Evolutionary conservation across 345 rosid genomes (phyloP).

Genomic region (Rhizophora mangle): DNA sequence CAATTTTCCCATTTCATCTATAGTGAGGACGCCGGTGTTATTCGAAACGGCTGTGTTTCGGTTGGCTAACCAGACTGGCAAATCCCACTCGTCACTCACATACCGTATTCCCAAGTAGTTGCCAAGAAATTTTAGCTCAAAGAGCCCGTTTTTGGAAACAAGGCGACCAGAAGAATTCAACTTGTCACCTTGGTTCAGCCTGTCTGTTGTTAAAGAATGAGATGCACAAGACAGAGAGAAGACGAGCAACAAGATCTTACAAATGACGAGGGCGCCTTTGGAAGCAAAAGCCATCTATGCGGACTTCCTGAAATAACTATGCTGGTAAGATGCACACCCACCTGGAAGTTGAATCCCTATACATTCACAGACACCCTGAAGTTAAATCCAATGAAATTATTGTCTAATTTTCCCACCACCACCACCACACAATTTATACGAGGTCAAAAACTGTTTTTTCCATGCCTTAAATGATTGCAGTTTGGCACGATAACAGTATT

Average conservation of each 20-base stretch:
- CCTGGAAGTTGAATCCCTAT: too few relatives aligned
- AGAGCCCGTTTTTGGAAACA: neutral
- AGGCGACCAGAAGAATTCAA: neutral
- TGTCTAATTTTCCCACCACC: too few relatives aligned
- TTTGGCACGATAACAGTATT: too few relatives aligned
- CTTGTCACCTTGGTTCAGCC: neutral
- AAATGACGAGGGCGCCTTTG: neutral
- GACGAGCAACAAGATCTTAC: neutral
- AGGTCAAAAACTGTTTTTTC: too few relatives aligned
- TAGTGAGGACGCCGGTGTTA: neutral
- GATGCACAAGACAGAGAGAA: neutral
- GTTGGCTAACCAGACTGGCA: constrained; percentile 5
- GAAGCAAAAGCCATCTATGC: neutral
- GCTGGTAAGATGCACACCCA: too few relatives aligned
- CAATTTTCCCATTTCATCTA: neutral
- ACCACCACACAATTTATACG: too few relatives aligned
- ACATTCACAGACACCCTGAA: too few relatives aligned
- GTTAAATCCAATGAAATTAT: too few relatives aligned
- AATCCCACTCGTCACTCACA: rapidly evolving
- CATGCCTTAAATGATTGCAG: too few relatives aligned
- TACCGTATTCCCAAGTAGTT: neutral
- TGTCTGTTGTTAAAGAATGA: neutral
- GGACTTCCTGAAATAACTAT: too few relatives aligned
- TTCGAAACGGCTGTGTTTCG: neutral
- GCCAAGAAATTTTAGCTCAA: neutral